Base-by-base conservation (phyloP, 73 alveolate species). In the Paramecium pentaurelia region DNA sequence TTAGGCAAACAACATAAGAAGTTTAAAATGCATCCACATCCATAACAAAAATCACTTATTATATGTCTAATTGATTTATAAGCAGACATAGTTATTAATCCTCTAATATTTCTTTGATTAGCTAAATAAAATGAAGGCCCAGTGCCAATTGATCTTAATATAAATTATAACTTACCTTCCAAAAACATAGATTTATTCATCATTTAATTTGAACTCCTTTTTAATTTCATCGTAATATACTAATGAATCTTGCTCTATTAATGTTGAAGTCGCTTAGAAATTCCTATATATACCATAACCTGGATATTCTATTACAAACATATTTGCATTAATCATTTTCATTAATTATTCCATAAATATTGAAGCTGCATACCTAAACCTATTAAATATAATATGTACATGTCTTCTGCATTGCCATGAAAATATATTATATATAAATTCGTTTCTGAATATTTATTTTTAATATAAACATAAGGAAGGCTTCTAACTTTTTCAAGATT, bases 241-340 rank as follows among this genome's bases (percentile, higher is more conserved):
- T 80, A 80, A 80, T n/a, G 91, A 10, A 80, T 80, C 91, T 80
- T 80, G 34, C 18, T 80, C 77, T 6, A 80, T 28, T 25, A 80
- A 25, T 2, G 34, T 34, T 22, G 36, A 18, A 49, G 12, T 44
- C 0, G 91, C 11, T 25, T 40, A 12, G 3, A 20, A 18, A 20
- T 80, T 25, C 58, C 20, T 44, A 80, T 80, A 80, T 14, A 80
- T 47, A 8, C 91, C 91, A 80, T 80, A 80, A 11, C 91, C 91
- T n/a, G 91, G 91, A 80, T 80, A 80, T 47, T 80, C 91, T 20
- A 45, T 64, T 20, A 80, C 75, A 28, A 80, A 32, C 0, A 28
- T 44, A 45, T 80, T 80, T 22, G 47, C 87, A 36, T 73, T 64
- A 2, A 64, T 64, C 51, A 32, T 32, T 28, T 64, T 64, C 84